phyloP scores from a whole-genome alignment of 1,284 basidiomycete species.

The Tilletia caries region DNA sequence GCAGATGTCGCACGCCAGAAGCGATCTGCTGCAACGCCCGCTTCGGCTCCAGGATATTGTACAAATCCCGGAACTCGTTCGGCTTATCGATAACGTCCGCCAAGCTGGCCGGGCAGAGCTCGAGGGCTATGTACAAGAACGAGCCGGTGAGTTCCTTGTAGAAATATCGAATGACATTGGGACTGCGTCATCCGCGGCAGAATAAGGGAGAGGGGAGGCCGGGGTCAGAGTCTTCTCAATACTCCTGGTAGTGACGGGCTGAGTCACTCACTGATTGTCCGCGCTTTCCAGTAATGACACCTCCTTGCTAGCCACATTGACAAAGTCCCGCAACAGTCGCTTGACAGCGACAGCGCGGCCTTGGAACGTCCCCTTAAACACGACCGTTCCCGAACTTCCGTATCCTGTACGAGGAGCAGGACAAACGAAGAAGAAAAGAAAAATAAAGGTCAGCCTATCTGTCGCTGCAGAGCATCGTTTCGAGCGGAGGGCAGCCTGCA shows the following conservation, averaged over 20 bases:
- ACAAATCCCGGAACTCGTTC: conserved; percentile 37
- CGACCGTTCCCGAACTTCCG: conserved; percentile 93
- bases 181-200: conserved; percentile 49
- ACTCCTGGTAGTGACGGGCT: background rate
- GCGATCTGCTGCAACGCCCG: conserved; percentile 82
- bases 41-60: conserved; percentile 64
- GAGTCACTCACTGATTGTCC: conserved; percentile 69
- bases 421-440: conserved; percentile 3
- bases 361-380: conserved; percentile 88
- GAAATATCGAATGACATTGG: conserved; percentile 93
- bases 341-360: conserved; percentile 95
- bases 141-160: conserved; percentile 76
- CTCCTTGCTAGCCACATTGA: conserved; percentile 88
- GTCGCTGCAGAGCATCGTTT: background rate
- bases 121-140: conserved; percentile 95
- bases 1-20: conserved; percentile 81
- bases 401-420: conserved; percentile 63
- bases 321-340: conserved; percentile 88
- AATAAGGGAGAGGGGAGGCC: too few species aligned
- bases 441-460: background rate
- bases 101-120: conserved; percentile 89
- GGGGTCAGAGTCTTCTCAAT: background rate
- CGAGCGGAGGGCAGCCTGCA: background rate
- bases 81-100: conserved; percentile 79
- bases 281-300: conserved; percentile 82